Conservation (phyloP, 257 asterid genomes). For the Apocynum venetum region DNA sequence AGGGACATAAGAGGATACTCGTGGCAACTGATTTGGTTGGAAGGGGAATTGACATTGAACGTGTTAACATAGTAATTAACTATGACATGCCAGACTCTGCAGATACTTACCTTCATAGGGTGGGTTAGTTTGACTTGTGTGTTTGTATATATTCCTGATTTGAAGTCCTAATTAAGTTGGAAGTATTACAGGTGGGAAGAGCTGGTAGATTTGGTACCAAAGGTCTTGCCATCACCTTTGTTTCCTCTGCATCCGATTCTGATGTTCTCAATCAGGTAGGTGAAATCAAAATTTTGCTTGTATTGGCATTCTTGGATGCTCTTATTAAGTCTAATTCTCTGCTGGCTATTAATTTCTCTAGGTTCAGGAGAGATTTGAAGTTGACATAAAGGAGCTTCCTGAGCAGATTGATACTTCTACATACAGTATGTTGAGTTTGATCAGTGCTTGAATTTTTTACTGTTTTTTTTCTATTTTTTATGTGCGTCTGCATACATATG, state of each 20-base stretch:
- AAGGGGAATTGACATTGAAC: conserved; percentile 86
- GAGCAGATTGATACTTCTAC: conserved; percentile 86
- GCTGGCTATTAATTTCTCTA: conserved; percentile 19
- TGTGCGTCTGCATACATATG: too few species aligned
- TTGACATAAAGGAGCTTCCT: conserved; percentile 77
- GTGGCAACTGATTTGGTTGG: conserved; percentile 96
- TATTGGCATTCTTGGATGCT: background rate
- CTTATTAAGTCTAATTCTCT: conserved; percentile 1
- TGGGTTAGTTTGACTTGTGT: conserved; percentile 18
- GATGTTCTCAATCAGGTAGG: conserved; percentile 84
- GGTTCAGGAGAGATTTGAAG: conserved; percentile 92
- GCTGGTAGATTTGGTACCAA: conserved; percentile 96
- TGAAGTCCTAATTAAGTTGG: background rate
- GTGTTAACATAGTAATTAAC: conserved; percentile 88
- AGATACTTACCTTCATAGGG: conserved; percentile 90
- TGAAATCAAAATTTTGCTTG: background rate
- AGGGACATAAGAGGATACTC: conserved; percentile 90
- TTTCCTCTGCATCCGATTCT: conserved; percentile 87
- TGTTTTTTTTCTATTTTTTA: background rate
- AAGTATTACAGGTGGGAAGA: conserved; percentile 62
- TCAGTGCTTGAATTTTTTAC: background rate
- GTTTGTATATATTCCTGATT: too few species aligned
- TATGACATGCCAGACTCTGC: conserved; percentile 98
- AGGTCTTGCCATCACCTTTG: conserved; percentile 94
- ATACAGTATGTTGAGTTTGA: conserved; percentile 53